These are phyloP conservation scores for Plasmodium yoelii DNA, from an alignment of 169 alveolate genomes.

Conservation along the genomic window DNA sequence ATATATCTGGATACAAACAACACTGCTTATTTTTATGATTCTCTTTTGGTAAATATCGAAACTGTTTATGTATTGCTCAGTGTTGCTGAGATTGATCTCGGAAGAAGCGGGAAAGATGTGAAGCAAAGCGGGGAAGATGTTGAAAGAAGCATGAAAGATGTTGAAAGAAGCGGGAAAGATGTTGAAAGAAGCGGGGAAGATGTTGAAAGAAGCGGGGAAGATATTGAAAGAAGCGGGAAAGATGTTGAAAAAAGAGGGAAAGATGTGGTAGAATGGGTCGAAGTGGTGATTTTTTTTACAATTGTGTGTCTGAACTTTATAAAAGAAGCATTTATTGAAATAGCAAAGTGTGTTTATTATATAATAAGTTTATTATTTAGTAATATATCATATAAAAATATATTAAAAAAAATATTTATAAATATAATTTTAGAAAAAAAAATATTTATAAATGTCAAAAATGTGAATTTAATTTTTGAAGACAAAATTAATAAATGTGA, in stretches of 20 bases:
- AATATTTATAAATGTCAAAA: constrained; percentile 28
- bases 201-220: too few species aligned
- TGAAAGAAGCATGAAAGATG: too few species aligned
- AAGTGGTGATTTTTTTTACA: neutral
- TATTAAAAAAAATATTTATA: constrained; percentile 9
- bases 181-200: too few species aligned
- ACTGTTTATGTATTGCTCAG: neutral
- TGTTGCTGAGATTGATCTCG: neutral
- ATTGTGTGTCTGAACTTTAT: neutral
- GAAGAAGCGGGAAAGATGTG: too few species aligned
- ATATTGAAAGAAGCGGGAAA: too few species aligned
- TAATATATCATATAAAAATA: neutral
- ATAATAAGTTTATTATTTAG: neutral
- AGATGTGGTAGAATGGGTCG: neutral
- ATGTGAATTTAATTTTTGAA: constrained; percentile 36
- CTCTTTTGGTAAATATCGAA: constrained; percentile 20
- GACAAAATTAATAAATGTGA: constrained; percentile 9
- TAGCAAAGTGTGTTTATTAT: neutral
- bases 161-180: too few species aligned
- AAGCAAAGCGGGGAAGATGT: too few species aligned
- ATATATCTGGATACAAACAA: neutral
- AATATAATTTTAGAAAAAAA: neutral
- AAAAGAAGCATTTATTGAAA: neutral
- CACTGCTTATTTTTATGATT: constrained; percentile 5
- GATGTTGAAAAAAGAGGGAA: too few species aligned